phyloP scores from a whole-genome alignment of 805 yeast species.

The Candida endomychidarum region DNA sequence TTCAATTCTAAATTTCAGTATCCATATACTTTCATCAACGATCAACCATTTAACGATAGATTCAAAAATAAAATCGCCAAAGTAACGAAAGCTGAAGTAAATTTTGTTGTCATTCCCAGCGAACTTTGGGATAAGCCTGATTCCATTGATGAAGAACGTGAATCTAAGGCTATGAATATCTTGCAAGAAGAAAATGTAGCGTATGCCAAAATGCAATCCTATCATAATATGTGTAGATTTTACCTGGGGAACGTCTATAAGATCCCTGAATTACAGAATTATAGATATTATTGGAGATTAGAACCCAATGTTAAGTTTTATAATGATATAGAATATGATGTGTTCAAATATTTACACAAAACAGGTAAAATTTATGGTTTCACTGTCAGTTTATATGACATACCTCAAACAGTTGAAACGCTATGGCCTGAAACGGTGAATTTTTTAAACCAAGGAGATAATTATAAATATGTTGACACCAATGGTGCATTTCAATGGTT shows the following conservation, averaged over 20 bases:
- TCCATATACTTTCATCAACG: slow-evolving; percentile 81
- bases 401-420: slow-evolving; percentile 58
- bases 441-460: slow-evolving; percentile 55
- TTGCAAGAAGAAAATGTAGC: slow-evolving; percentile 49
- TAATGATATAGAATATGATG: slow-evolving; percentile 72
- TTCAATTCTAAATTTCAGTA: slow-evolving; percentile 73
- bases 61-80: slow-evolving; percentile 50
- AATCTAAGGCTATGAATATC: slow-evolving; percentile 39
- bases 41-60: slow-evolving; percentile 56
- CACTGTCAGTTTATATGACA: slow-evolving; percentile 66
- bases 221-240: slow-evolving; percentile 85
- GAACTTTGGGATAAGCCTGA: slow-evolving; percentile 61
- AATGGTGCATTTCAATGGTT: slow-evolving; percentile 55
- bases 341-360: slow-evolving; percentile 69
- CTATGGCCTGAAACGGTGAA: slow-evolving; percentile 71
- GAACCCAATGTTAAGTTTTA: slow-evolving; percentile 73
- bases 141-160: slow-evolving; percentile 48
- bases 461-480: slow-evolving; percentile 50
- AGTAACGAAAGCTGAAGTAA: slow-evolving; percentile 30
- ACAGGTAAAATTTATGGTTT: slow-evolving; percentile 74
- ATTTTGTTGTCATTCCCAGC: slow-evolving; percentile 41
- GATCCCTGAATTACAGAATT: slow-evolving; percentile 59
- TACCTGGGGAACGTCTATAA: slow-evolving; percentile 65
- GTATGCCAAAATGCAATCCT: slow-evolving; percentile 61
- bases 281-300: slow-evolving; percentile 75